phyloP scores from a whole-genome alignment of 495 filamentous ascomycete species.

The Thermochaetoides thermophila region DNA sequence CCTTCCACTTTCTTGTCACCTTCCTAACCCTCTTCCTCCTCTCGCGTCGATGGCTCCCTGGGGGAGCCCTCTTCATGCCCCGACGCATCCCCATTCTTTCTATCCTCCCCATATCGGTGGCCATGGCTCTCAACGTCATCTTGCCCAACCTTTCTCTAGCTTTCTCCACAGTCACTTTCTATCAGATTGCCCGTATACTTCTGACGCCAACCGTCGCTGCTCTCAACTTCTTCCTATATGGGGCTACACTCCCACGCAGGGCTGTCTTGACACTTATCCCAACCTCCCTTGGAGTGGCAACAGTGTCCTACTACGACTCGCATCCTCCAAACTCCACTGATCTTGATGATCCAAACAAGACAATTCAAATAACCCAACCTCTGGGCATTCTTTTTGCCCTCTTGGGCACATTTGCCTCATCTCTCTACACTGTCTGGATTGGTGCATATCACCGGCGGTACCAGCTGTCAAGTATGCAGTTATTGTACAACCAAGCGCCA shows the following conservation, averaged over 20 bases:
- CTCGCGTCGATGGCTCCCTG: slow-evolving; percentile 41
- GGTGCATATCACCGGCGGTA: slow-evolving; percentile 51
- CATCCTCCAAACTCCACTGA: slow-evolving; percentile 35
- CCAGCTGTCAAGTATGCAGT: slow-evolving; percentile 54
- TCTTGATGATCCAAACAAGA: too few species aligned
- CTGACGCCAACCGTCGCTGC: slow-evolving; percentile 54
- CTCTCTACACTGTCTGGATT: slow-evolving; percentile 58
- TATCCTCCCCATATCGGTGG: slow-evolving; percentile 48
- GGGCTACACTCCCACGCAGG: slow-evolving; percentile 37
- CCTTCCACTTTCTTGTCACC: slow-evolving; percentile 62
- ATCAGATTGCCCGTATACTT: slow-evolving; percentile 57
- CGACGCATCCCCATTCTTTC: slow-evolving; percentile 37
- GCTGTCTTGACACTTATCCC: slow-evolving; percentile 45
- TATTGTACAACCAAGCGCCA: slow-evolving; percentile 58
- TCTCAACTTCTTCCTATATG: slow-evolving; percentile 53
- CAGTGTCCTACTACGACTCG: slow-evolving; percentile 60
- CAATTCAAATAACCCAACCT: slow-evolving; percentile 29
- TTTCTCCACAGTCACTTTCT: slow-evolving; percentile 58
- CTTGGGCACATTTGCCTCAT: slow-evolving; percentile 46
- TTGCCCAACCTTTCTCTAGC: slow-evolving; percentile 61
- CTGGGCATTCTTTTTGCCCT: slow-evolving; percentile 51
- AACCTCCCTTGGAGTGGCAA: slow-evolving; percentile 51
- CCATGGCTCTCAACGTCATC: slow-evolving; percentile 60
- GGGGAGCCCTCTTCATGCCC: slow-evolving; percentile 46
- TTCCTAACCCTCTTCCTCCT: slow-evolving; percentile 48